Evolutionary conservation across 1,284 basidiomycete species (phyloP), one percentile per base, ranked within the genome.

Genomic region (Boletus semigastroideus): DNA sequence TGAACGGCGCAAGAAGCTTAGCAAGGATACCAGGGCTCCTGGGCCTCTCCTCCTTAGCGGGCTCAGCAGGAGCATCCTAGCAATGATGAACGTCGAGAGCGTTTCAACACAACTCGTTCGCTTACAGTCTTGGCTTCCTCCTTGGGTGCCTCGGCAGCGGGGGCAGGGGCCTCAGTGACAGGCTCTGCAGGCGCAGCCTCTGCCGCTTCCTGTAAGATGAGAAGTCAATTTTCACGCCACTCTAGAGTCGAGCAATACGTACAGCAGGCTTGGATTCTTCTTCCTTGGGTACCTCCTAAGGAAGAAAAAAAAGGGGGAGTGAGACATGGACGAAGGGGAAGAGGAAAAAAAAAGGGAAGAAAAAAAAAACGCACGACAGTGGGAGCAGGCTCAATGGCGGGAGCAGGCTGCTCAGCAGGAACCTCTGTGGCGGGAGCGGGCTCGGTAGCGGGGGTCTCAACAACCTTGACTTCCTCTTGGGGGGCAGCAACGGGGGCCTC

Each of bases 1-100:
- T 80, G 80, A 91, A 86, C 22, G 87, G 82, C 39, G 82, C 82
- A 48, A 91, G 80, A 56, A 91, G 74, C 72, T 86, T 91, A 57
- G 80, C 64, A 48, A 91, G 73, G 55, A 90, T 58, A 48, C 78
- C 70, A n/a, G 89, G 88, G 73, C 86, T 88, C 81, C 86, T 89
- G 61, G 87, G 85, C 57, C 78, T 75, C 17, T 87, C 84, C 59
- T 87, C 86, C 74, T 85, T 84, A 12, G 72, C 20, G 33, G 69
- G 62, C 58, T 82, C 81, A 47, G 73, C 66, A 50, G 78, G 62
- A 42, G 72, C 68, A 43, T 70, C 66, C 76, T 74, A 58, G 25
- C 40, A 28, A 20, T 49, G 17, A 13, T 1, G 2, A 44, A 39
- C 49, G 25, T 4, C 43, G 52, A 42, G 46, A 25, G 13, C 12